phyloP scores from a whole-genome alignment of 345 rosid genomes.

The Aquilaria sinensis region DNA sequence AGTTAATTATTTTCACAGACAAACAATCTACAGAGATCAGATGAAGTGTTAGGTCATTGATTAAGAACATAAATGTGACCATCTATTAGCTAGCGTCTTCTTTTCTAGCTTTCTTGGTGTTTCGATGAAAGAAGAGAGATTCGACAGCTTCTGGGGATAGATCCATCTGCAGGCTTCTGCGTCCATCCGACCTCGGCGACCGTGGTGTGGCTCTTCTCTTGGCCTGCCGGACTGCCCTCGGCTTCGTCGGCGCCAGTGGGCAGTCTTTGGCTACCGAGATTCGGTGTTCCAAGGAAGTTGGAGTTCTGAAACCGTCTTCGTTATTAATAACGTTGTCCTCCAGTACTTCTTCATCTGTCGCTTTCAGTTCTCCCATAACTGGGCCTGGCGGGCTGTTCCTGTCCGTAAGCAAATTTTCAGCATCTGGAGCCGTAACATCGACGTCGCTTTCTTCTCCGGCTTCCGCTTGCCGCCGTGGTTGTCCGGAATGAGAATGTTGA shows the following conservation, averaged over 20 bases:
- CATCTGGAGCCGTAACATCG: neutral
- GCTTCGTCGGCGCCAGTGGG: slow-evolving; percentile 41
- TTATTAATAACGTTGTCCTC: slow-evolving; percentile 4
- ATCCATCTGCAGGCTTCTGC: slow-evolving; percentile 26
- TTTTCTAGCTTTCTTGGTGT: slow-evolving; percentile 57
- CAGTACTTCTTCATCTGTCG: neutral
- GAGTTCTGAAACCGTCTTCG: slow-evolving; percentile 46
- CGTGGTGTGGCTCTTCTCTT: slow-evolving; percentile 31
- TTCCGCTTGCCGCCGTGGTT: too few relatives aligned
- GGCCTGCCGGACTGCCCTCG: neutral
- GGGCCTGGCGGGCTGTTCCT: neutral
- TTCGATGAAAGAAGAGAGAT: slow-evolving; percentile 32
- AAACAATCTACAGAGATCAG: too few relatives aligned
- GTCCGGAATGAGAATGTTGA: neutral
- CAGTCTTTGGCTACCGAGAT: slow-evolving; percentile 29
- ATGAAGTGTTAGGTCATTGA: too few relatives aligned
- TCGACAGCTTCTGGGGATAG: slow-evolving; percentile 34
- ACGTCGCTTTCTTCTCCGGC: slow-evolving; percentile 1
- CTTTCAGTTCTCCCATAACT: neutral
- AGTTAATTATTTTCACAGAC: too few relatives aligned
- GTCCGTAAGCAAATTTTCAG: neutral
- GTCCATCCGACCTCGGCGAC: too few relatives aligned
- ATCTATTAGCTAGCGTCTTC: slow-evolving; percentile 8
- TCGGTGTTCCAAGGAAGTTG: slow-evolving; percentile 38
- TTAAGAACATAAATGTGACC: too few relatives aligned